Evolutionary conservation across 345 rosid species (phyloP).

Genomic region (Punica granatum): DNA sequence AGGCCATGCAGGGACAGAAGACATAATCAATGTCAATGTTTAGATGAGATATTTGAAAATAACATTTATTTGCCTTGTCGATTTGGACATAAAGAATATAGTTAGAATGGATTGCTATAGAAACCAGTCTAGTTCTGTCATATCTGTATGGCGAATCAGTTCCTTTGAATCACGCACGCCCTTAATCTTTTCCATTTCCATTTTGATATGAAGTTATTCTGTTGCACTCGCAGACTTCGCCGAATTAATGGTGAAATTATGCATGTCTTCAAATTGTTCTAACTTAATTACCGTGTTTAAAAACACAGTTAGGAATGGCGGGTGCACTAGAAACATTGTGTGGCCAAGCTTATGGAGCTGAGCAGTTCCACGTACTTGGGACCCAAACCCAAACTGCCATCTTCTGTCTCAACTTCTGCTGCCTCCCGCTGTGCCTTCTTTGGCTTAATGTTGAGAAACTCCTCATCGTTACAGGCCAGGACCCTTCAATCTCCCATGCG

Average conservation of each 20-base stretch:
- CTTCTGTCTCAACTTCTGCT: slow-evolving; percentile 6
- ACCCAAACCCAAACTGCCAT: slow-evolving; percentile 10
- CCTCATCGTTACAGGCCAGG: slow-evolving; percentile 15
- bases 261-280: not conserved
- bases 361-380: slow-evolving; percentile 13
- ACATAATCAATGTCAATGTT: not conserved
- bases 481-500: slow-evolving; percentile 20
- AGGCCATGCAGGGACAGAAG: not conserved
- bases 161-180: too few relatives aligned
- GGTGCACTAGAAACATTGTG: slow-evolving; percentile 18
- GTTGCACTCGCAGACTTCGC: not conserved
- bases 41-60: too few relatives aligned
- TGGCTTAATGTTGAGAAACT: slow-evolving; percentile 3
- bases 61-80: too few relatives aligned
- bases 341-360: slow-evolving; percentile 10
- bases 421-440: slow-evolving; percentile 8
- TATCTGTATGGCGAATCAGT: too few relatives aligned
- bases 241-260: not conserved
- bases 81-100: too few relatives aligned
- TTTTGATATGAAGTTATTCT: not conserved
- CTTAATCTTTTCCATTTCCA: not conserved
- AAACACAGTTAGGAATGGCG: slow-evolving; percentile 11
- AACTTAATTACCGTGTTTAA: not conserved
- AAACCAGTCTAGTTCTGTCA: not conserved
- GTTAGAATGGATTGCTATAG: not conserved